Evolutionary conservation across 805 yeast species (phyloP), one percentile per base, ranked within the genome.

Genomic region (Pichia pseudocactophila): DNA sequence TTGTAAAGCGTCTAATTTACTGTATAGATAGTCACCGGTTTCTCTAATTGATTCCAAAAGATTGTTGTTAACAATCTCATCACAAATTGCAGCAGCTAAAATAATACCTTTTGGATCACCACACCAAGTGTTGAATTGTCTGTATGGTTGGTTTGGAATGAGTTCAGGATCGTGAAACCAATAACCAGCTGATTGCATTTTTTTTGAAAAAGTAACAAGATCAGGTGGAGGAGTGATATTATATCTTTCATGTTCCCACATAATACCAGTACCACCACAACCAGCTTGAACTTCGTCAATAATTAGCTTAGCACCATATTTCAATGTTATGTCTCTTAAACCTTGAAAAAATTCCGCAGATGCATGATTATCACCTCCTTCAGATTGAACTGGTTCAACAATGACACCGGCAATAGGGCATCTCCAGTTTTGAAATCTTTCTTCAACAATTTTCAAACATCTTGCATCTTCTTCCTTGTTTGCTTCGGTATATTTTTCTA

Each of bases 111-210:
- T 81, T 61, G 94, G 89, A 66, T 84, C 95, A 56, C 95, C 95
- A 67, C 90, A 82, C 95, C 95, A 84, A 45, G 95, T 84, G 78
- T 84, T 84, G 75, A 84, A 84, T 71, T 85, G 94, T 63, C 95
- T 78, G 73, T 81, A 84, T n/a, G 94, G 78, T 57, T 65, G 62
- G 63, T 77, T 71, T 56, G 95, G 95, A 52, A 80, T 71, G 46
- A 84, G 65, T 55, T 78, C 80, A 37, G 82, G 78, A 65, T 80
- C 76, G 55, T 75, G 78, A 78, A 78, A 85, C 73, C 73, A 84
- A 73, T 78, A 85, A 46, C 95, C 95, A 34, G 95, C 94, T 42
- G 88, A 73, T 69, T 85, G 95, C 73, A 83, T 82, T 71, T 84
- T 84, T 71, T 84, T 84, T 53, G 90, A 81, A 69, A 84, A 84